These are phyloP conservation scores for Skeletonema grethae DNA, from an alignment of 108 stramenopile species.

Conservation along the genomic window DNA sequence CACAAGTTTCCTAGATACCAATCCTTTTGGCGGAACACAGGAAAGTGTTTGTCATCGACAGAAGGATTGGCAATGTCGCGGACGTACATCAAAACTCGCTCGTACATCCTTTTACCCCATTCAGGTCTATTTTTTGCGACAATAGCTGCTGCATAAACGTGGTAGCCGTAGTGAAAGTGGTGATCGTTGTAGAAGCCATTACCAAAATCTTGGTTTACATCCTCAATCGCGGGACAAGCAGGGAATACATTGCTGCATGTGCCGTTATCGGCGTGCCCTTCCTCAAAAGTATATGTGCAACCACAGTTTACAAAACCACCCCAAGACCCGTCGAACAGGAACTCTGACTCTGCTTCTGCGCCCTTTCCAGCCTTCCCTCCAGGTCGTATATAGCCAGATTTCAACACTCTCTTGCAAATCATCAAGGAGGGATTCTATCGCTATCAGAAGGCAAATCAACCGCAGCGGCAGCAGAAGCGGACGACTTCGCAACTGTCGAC, in stretches of 20 bases:
- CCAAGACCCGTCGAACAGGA: conserved; percentile 89
- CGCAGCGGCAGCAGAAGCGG: conserved; percentile 47
- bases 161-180: conserved; percentile 77
- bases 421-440: conserved; percentile 56
- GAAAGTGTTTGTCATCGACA: conserved; percentile 77
- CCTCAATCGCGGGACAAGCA: conserved; percentile 84
- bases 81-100: conserved; percentile 82
- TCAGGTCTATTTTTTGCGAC: conserved; percentile 83
- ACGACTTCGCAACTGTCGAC: conserved; percentile 40
- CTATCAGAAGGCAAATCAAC: conserved; percentile 52
- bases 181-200: conserved; percentile 55
- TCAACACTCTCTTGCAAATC: conserved; percentile 69
- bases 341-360: conserved; percentile 80
- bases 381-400: conserved; percentile 87
- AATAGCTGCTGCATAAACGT: conserved; percentile 90
- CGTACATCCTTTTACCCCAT: conserved; percentile 87
- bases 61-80: conserved; percentile 95
- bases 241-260: conserved; percentile 72
- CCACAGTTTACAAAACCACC: conserved; percentile 94
- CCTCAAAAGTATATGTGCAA: conserved; percentile 69
- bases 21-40: conserved; percentile 89
- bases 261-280: conserved; percentile 36
- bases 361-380: conserved; percentile 72
- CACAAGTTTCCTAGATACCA: conserved; percentile 91
- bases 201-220: conserved; percentile 91